Evolutionary conservation across 805 yeast species (phyloP).

Genomic region (Candida chauliodis): DNA sequence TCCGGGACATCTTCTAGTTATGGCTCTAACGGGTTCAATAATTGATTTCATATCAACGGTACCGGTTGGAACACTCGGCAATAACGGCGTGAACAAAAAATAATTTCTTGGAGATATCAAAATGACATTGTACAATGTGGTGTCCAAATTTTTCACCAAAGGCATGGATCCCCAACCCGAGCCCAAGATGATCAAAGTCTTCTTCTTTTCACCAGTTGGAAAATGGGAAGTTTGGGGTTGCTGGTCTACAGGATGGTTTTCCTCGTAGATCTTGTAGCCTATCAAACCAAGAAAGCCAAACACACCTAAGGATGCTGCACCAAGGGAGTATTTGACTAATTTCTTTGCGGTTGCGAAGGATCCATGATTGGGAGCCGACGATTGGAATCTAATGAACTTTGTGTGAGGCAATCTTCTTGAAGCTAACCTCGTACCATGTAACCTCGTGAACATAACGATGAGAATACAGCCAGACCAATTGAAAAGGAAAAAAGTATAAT

Average conservation of each 20-base stretch:
- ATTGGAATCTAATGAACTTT: no score
- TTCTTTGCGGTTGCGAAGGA: background rate
- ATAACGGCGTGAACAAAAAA: slow-evolving; percentile 91
- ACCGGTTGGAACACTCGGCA: slow-evolving; percentile 94
- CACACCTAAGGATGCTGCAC: slow-evolving; percentile 38
- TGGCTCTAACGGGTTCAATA: slow-evolving; percentile 87
- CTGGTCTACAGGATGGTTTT: slow-evolving; percentile 59
- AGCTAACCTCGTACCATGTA: no score
- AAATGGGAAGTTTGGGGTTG: slow-evolving; percentile 53
- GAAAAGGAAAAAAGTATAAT: no score
- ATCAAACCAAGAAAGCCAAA: slow-evolving; percentile 51
- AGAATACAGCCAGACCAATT: no score
- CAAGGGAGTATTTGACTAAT: background rate
- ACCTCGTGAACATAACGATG: no score
- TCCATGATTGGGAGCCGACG: background rate
- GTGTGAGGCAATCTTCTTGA: no score
- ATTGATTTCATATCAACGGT: slow-evolving; percentile 86
- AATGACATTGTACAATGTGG: slow-evolving; percentile 81
- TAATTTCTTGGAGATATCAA: slow-evolving; percentile 93
- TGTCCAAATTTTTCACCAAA: slow-evolving; percentile 76
- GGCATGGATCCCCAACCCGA: slow-evolving; percentile 96
- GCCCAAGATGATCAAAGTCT: slow-evolving; percentile 73
- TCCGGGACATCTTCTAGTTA: slow-evolving; percentile 74
- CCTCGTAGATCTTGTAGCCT: slow-evolving; percentile 56
- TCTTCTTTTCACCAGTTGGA: slow-evolving; percentile 57